Evolutionary conservation across 1,139 yeast species (phyloP).

Genomic region (Yamadazyma spencermartinsiae): DNA sequence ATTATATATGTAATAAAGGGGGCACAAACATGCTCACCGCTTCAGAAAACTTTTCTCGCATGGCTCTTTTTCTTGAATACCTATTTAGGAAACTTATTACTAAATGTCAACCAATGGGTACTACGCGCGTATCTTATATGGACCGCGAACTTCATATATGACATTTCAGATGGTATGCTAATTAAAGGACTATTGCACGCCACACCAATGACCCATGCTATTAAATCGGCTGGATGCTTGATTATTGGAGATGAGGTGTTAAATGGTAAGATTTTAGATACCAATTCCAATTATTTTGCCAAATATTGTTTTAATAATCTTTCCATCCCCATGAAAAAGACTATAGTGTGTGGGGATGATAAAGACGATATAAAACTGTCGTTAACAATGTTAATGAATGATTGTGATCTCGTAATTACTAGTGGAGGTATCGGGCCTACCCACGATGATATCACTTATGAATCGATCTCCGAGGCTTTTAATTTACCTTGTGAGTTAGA

Average conservation of each 20-base stretch:
- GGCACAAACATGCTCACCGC: too few relatives aligned
- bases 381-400: constrained; percentile 41
- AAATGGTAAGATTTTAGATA: constrained; percentile 82
- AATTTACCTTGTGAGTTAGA: constrained; percentile 53
- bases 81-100: too few relatives aligned
- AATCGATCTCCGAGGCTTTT: constrained; percentile 65
- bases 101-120: too few relatives aligned
- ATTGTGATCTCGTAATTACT: constrained; percentile 71
- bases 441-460: constrained; percentile 85
- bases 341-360: constrained; percentile 78
- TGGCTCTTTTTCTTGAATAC: too few relatives aligned
- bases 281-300: constrained; percentile 74
- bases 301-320: constrained; percentile 57
- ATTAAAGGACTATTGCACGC: neutral
- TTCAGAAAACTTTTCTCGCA: too few relatives aligned
- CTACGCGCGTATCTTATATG: too few relatives aligned
- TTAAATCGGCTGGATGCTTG: constrained; percentile 43
- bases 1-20: too few relatives aligned
- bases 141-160: too few relatives aligned
- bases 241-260: constrained; percentile 88
- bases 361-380: constrained; percentile 60
- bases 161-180: neutral
- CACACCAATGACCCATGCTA: constrained; percentile 8
- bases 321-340: constrained; percentile 57
- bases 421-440: constrained; percentile 90